Percentiles rank a stretch among this genome's conserved stretches.
phyloP scores from a whole-genome alignment of 306 rosid species.

The Urtica urens region DNA sequence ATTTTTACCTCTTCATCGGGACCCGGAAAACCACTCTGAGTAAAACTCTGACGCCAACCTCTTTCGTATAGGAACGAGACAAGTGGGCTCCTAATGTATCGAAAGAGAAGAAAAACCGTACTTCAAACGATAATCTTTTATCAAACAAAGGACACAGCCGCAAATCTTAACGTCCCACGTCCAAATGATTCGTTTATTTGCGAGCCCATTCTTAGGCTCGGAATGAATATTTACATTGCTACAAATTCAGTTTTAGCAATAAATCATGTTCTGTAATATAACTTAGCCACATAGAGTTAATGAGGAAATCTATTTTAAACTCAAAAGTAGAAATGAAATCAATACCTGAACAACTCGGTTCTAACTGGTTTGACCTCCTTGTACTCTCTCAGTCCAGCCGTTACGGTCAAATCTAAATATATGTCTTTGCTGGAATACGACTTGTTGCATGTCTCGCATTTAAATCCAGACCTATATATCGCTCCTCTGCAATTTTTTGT shows the following conservation, averaged over 20 bases:
- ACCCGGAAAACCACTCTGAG: conserved; percentile 82
- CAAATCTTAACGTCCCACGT: no score
- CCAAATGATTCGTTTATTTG: no score
- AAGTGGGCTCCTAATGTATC: conserved; percentile 61
- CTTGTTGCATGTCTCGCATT: conserved; percentile 69
- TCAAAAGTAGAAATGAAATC: no score
- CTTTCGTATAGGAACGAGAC: conserved; percentile 94
- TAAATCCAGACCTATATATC: conserved; percentile 81
- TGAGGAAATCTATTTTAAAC: no score
- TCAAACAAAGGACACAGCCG: not conserved
- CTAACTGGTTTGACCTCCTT: conserved; percentile 54
- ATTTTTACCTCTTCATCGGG: conserved; percentile 73
- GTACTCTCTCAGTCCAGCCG: conserved; percentile 61
- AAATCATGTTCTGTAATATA: no score
- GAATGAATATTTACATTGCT: no score
- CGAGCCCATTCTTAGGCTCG: no score
- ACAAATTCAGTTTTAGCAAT: no score
- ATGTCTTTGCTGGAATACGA: conserved; percentile 70
- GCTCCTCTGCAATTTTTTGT: conserved; percentile 43
- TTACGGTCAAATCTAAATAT: conserved; percentile 70
- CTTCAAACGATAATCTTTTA: not conserved
- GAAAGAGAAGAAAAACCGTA: conserved; percentile 3
- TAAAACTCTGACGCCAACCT: conserved; percentile 97
- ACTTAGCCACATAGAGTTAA: no score
- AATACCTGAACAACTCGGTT: conserved; percentile 70